Base-by-base conservation (phyloP, 177 flowering plant species). In the Vitis hybrid region DNA sequence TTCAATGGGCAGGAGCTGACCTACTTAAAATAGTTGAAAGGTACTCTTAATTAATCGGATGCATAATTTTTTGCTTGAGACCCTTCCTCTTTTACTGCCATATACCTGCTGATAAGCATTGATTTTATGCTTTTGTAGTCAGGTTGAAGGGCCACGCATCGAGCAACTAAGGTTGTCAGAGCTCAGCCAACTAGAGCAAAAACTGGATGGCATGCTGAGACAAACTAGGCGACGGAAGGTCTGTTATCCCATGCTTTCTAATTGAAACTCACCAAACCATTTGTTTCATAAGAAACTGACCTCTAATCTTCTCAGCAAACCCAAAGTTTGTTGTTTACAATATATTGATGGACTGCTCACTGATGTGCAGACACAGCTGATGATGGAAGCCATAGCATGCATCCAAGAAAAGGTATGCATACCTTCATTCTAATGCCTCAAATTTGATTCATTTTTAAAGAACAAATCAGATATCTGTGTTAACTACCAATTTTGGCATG, bases 141-240 rank as follows among this genome's bases (percentile, higher is more conserved):
- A 68, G 24, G 19, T 68, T 68, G 71, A 58, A 38, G 71, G 18
- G 71, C 11, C 33, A 56, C 33, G 47, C n/a, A 20, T 68, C 11
- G 62, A 68, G 8, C 49, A 68, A 33, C 51, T 68, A 7, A n/a
- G 28, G 10, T 44, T 57, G 13, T 2, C n/a, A 2, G 71, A 68
- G 63, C 71, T 68, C 28, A 58, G 9, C 11, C 62, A 58, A 18
- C 63, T 68, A 8, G 71, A 68, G 55, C 63, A 56, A 38, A 12
- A 57, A 33, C 28, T 68, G 13, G 62, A 68, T 47, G 53, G n/a
- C 53, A 57, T 59, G 28, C 17, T 68, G 19, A 59, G 71, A n/a
- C 52, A 55, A 68, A 68, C 62, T 20, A 68, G 49, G 13, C 44
- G 14, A 22, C 33, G 71, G 12, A 68, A 68, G 71, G 71, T 68